Base-by-base conservation (phyloP, 768 basidiomycete genomes). In the Multifurca ochricompacta region DNA sequence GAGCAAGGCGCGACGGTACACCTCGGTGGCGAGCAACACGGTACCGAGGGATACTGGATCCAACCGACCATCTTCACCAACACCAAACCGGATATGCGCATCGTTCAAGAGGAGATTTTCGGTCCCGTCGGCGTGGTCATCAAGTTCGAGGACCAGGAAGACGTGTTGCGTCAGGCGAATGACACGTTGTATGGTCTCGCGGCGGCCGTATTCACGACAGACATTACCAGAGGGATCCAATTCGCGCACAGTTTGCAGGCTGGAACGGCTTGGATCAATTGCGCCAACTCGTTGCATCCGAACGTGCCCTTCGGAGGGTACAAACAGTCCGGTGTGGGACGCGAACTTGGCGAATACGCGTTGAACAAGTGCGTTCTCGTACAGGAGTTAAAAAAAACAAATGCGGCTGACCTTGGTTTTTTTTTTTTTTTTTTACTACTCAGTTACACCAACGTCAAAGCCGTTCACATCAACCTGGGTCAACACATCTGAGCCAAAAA, bases 161-260 rank as follows among this genome's bases (percentile, higher is more conserved):
- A 87, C 54, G 81, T 83, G 41, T 69, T 89, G 61, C 68, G 67
- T 41, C 76, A 79, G 64, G 95, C 91, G 25, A 97, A 99, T 69
- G 85, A 95, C 65, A 85, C 87, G 0, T 63, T 73, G 48, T 94
- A 93, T 67, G 94, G 94, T 54, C 80, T 96, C 43, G 90, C 91
- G 21, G 83, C 87, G 2, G 85, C 86, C 8, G 81, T 97, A 47
- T 95, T 92, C 76, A 83, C 87, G 31, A 74, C 81, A 63, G 77
- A 94, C 68, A 68, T 95, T 71, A 80, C 77, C 62, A 77, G 85
- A 27, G 91, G 88, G 0, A 69, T 93, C 51, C 70, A 73, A 54
- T 80, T 82, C 2, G 87, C 89, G 10, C 82, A 89, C 66, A 75
- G 69, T 54, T 72, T 97, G 53, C 78, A 88, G 64, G 87, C 91